Base-by-base conservation (phyloP, 2,329 filamentous ascomycete species). In the Capronia americana region DNA sequence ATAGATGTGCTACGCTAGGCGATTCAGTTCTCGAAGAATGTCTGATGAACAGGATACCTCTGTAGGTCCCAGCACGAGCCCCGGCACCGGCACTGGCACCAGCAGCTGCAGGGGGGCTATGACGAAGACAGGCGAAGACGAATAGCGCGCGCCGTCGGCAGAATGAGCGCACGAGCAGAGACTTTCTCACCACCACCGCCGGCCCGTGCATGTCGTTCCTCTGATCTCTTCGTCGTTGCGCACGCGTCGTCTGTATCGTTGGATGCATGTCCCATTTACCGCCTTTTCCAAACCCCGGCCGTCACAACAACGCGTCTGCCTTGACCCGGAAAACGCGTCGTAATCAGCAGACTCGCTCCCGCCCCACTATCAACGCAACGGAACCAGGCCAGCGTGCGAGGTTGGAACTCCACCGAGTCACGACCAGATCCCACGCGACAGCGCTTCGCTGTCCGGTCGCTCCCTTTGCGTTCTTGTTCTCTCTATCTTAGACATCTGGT, bases 241-340 rank as follows among this genome's bases (percentile, higher is more conserved):
- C 28, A 34, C 28, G 28, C 53, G 53, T 30, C 5, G 24, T 23
- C 24, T n/a, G 12, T 6, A 28, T n/a, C 53, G 17, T 30, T 54
- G 34, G 23, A 24, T 51, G 20, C n/a, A 26, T 50, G 24, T 34
- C 30, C 14, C 46, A 17, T 41, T 41, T 17, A 26, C 58, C 34
- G 10, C 24, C n/a, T 11, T 60, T 17, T 50, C 44, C 1, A 28
- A 1, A 4, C 23, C 48, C 10, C 51, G 7, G 34, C 46, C 48
- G 50, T 24, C 34, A 66, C 46, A 56, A 63, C 55, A 63, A 66
- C 64, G 64, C 64, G 64, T 66, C 64, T 54, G 60, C 60, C 50
- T 48, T 66, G 48, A 26, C 48, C 58, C 58, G 14, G 32, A 61
- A 48, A 64, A 65, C 63, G 64, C 64, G 57, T 59, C 62, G 61